Percentiles rank a stretch among this genome's conserved stretches.
phyloP scores from a whole-genome alignment of 306 rosid genomes.

The Mucuna pruriens region DNA sequence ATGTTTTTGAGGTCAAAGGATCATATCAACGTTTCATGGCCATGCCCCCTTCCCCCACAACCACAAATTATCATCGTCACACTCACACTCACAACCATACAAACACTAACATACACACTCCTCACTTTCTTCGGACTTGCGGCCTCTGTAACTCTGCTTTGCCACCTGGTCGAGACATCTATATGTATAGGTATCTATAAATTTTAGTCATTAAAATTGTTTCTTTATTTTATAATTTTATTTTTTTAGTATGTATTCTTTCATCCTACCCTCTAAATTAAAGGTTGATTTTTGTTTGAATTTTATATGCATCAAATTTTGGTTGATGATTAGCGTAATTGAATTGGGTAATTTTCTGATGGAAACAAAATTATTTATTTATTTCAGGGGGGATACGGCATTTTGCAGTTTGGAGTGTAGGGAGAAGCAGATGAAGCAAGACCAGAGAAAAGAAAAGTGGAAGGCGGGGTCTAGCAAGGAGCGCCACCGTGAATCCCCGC shows the following conservation, averaged over 20 bases:
- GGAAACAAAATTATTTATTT: not conserved
- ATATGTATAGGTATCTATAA: conserved; percentile 94
- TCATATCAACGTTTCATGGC: not conserved
- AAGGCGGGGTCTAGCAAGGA: conserved; percentile 41
- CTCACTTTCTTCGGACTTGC: conserved; percentile 75
- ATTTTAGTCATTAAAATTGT: no score
- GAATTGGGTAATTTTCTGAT: not conserved
- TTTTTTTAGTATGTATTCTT: no score
- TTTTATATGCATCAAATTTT: not conserved
- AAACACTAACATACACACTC: conserved; percentile 38
- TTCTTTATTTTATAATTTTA: no score
- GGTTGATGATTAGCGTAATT: not conserved
- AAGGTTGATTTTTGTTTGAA: not conserved
- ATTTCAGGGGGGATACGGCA: conserved; percentile 85
- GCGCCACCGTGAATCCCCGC: conserved; percentile 39
- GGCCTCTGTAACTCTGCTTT: conserved; percentile 65
- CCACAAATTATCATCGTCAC: not conserved
- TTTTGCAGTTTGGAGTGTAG: conserved; percentile 95
- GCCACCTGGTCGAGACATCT: conserved; percentile 80
- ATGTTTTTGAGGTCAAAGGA: not conserved
- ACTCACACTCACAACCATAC: conserved; percentile 25
- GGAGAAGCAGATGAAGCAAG: conserved; percentile 75
- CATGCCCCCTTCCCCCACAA: conserved; percentile 46
- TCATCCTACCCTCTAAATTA: no score
- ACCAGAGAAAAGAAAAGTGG: conserved; percentile 58